A percentile compares a stretch with the other conserved stretches of the same genome.
These are phyloP conservation scores for Kitagawia praeruptora DNA, from an alignment of 129 eudicot genomes.

Conservation along the genomic window DNA sequence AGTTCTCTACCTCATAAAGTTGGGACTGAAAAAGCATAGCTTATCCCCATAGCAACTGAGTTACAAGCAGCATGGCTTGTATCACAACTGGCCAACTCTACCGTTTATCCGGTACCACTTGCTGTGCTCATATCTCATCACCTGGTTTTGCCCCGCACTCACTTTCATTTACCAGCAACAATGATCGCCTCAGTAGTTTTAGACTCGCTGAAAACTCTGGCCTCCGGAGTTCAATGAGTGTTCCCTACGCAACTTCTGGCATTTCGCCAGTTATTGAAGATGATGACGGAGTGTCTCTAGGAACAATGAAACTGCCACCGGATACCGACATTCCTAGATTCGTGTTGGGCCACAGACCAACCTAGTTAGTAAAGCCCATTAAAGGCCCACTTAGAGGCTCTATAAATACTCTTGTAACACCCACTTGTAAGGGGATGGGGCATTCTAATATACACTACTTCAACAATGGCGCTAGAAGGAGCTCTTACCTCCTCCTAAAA, in stretches of 20 bases:
- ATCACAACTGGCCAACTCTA: conserved; percentile 28
- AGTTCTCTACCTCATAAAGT: not conserved
- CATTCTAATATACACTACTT: too few relatives aligned
- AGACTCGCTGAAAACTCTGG: conserved; percentile 10
- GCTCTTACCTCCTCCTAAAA: too few relatives aligned
- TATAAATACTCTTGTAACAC: too few relatives aligned
- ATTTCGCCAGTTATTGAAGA: conserved; percentile 18
- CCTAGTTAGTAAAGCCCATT: too few relatives aligned
- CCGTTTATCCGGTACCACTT: conserved; percentile 13
- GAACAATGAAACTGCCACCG: conserved; percentile 80
- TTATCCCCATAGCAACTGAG: not conserved
- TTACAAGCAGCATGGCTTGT: conserved; percentile 35
- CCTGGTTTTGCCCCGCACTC: conserved; percentile 20
- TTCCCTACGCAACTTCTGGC: conserved; percentile 35
- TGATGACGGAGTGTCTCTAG: conserved; percentile 86
- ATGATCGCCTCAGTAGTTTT: conserved; percentile 2
- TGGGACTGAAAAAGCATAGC: not conserved
- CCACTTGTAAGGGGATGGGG: too few relatives aligned
- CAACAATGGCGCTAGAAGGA: too few relatives aligned
- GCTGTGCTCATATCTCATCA: conserved; percentile 18
- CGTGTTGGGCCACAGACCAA: too few relatives aligned
- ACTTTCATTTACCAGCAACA: not conserved
- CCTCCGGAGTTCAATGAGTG: conserved; percentile 14
- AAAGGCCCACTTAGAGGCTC: too few relatives aligned
- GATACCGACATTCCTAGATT: conserved; percentile 67